Evolutionary conservation across 345 rosid species (phyloP), one percentile per base, ranked within the genome.

Genomic region (Moricandia moricandioides): DNA sequence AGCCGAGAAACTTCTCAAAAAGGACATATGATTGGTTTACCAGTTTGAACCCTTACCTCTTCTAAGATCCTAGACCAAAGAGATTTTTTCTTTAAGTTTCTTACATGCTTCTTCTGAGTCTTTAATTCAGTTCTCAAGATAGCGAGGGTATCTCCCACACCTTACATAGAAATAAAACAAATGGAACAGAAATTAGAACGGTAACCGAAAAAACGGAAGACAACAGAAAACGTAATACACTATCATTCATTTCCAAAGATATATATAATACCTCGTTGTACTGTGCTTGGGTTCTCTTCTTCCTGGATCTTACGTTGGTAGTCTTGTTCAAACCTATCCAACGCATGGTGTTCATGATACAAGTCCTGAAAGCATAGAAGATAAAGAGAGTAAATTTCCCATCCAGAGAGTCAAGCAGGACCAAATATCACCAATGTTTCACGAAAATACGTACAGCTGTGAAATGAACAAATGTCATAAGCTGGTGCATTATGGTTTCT

Each of bases 321-420:
- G 75, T 95, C 99, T 89, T 95, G 99, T 76, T 92, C 97, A 83
- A 91, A 95, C 84, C 97, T 89, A 84, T 95, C 99, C 84, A 95
- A 80, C 60, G 99, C 93, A 75, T 92, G 97, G 79, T 89, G 84
- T 77, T 95, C 99, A 73, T 95, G 99, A 81, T 95, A 95, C 65
- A 95, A 79, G 78, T 95, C 99, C 99, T 95, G 89, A 81, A 71
- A 26, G 45, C 49, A 74, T 43, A 45, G 6, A 24, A 63, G 21
- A 64, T 47, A 61, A 39, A 4, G 37, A 74, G 68, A 73, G 3
- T 43, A 29, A 65, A 8, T 69, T 34, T 0, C 47, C 24, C 75
- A 62, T 33, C 8, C 4, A 30, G 13, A 24, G 33, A 47, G 49
- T 52, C 29, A 52, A 65, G 59, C 51, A 66, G 40, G 33, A 74